Evolutionary conservation across 2,329 filamentous ascomycete species (phyloP).

Genomic region (Botrytis byssoidea): DNA sequence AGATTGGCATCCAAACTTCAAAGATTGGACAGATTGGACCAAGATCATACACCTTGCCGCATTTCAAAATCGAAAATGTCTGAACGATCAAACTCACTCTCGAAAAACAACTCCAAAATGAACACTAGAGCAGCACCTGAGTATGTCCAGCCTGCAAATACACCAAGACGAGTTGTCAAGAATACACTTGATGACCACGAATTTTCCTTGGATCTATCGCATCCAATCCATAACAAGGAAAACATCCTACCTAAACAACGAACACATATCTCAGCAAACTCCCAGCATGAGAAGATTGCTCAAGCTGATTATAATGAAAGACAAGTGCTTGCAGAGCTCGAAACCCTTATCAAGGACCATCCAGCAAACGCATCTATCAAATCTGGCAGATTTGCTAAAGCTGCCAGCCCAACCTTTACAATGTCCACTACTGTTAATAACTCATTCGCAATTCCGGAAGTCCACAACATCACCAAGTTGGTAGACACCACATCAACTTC

Average conservation of each 20-base stretch:
- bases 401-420: slow-evolving; percentile 13
- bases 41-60: slow-evolving; percentile 31
- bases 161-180: slow-evolving; percentile 16
- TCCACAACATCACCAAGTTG: slow-evolving; percentile 13
- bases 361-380: slow-evolving; percentile 6
- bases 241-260: slow-evolving; percentile 27
- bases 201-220: slow-evolving; percentile 6
- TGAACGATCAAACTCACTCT: slow-evolving; percentile 7
- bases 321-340: slow-evolving; percentile 14
- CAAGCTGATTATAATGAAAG: slow-evolving; percentile 17
- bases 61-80: neutral
- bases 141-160: slow-evolving; percentile 15
- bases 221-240: slow-evolving; percentile 25
- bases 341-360: slow-evolving; percentile 14
- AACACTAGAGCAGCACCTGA: slow-evolving; percentile 7
- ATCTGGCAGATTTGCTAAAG: slow-evolving; percentile 5
- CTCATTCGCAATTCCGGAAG: slow-evolving; percentile 12
- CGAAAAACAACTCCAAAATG: slow-evolving; percentile 6
- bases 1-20: slow-evolving; percentile 28
- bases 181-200: slow-evolving; percentile 3
- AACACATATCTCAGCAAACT: neutral
- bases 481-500: slow-evolving; percentile 12
- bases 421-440: slow-evolving; percentile 12
- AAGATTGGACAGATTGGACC: slow-evolving; percentile 5
- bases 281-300: neutral